Evolutionary conservation across 257 asterid species (phyloP).

Genomic region (Ehretia macrophylla): DNA sequence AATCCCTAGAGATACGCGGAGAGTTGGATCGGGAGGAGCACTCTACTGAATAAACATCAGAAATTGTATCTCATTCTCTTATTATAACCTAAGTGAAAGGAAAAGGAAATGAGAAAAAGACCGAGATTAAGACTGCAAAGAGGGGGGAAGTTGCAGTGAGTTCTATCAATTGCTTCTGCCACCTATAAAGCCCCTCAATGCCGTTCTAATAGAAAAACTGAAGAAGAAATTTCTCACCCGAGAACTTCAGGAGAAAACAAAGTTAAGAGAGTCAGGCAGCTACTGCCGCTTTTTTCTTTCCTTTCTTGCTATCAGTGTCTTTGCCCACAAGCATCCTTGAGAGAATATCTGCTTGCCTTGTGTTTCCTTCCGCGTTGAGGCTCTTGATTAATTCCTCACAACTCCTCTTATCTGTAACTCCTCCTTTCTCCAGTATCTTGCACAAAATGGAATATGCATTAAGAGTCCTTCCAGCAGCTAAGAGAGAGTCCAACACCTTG

Average conservation of each 20-base stretch:
- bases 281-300: conserved; percentile 38
- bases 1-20: not conserved
- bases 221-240: not conserved
- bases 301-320: conserved; percentile 50
- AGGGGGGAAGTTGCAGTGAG: not conserved
- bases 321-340: conserved; percentile 57
- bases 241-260: not conserved
- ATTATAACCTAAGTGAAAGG: not conserved
- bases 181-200: too few species aligned
- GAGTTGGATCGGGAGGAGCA: not conserved
- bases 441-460: conserved; percentile 79
- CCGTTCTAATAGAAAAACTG: too few species aligned
- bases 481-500: conserved; percentile 79
- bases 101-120: too few species aligned
- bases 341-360: conserved; percentile 82
- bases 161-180: too few species aligned
- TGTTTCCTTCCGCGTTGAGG: conserved; percentile 77
- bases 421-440: conserved; percentile 76
- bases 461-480: conserved; percentile 79
- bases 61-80: not conserved
- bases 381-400: conserved; percentile 71
- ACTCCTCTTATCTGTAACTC: conserved; percentile 52
- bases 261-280: conserved; percentile 17
- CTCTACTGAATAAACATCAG: not conserved
- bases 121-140: not conserved